Evolutionary conservation across 805 yeast genomes (phyloP), one percentile per base, ranked within the genome.

Genomic region (Metschnikowia peoriensis): DNA sequence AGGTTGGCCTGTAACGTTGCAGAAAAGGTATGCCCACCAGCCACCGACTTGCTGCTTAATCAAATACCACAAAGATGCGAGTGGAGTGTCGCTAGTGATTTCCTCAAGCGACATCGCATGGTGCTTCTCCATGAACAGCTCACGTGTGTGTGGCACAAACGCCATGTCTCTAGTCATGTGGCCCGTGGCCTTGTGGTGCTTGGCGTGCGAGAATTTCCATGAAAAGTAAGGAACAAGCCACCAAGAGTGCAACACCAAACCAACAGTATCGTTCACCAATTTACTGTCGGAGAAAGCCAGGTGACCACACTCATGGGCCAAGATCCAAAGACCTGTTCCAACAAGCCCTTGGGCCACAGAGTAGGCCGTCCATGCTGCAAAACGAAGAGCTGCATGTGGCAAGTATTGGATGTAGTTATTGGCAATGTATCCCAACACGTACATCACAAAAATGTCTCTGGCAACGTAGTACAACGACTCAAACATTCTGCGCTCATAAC

Each of bases 221-320:
- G 94, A 86, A 68, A 88, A 88, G 75, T 85, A 89, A 44, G 96
- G 96, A 35, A 89, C 96, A 63, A 88, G 67, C 62, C 88, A 73
- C 65, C 80, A 82, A 16, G 93, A 86, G 74, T 89, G 96, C 57
- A 89, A 73, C 40, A 86, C 67, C 94, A 96, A 89, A 44, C 96
- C 96, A 44, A 85, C 86, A 39, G 82, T 70, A 69, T 89, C 93
- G 69, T 89, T 88, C 58, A 88, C 83, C 73, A 77, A 70, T 38
- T 83, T 83, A 65, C 83, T 84, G 63, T 86, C 88, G 40, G 86
- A 78, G 69, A 89, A 89, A 22, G 96, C 96, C 61, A 83, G 86
- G 69, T 89, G 96, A 55, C 96, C 96, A 76, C 96, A 89, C 71
- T 89, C 96, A 70, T 89, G 96, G 49, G 96, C 94, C 72, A 89